Conservation (phyloP, 768 basidiomycete species). For the Tricholoma sp. region DNA sequence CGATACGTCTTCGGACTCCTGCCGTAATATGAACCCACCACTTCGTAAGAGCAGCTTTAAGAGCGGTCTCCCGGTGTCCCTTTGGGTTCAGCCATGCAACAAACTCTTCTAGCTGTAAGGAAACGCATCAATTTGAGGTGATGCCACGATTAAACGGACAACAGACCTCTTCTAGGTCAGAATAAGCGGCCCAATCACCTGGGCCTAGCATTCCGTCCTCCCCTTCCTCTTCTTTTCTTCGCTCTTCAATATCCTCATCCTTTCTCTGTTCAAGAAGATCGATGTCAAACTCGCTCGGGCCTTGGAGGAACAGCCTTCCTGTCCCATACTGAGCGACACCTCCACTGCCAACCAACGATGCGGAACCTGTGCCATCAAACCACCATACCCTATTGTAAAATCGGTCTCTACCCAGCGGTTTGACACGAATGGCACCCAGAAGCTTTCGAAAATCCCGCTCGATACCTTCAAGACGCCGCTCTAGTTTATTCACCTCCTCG, state of each 20-base stretch:
- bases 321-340: conserved; percentile 81
- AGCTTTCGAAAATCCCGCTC: conserved; percentile 94
- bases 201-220: conserved; percentile 63
- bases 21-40: conserved; percentile 82
- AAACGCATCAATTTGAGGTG: conserved; percentile 6
- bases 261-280: conserved; percentile 62
- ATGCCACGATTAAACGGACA: background rate
- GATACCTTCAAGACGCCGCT: conserved; percentile 76
- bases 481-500: conserved; percentile 82
- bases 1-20: conserved; percentile 69
- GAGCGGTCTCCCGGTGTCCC: conserved; percentile 80
- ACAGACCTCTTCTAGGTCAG: conserved; percentile 81
- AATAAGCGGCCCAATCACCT: conserved; percentile 90
- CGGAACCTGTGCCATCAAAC: conserved; percentile 94
- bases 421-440: conserved; percentile 77
- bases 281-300: conserved; percentile 77
- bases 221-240: conserved; percentile 77
- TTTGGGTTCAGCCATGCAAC: conserved; percentile 89
- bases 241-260: conserved; percentile 50
- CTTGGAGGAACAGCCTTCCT: conserved; percentile 89
- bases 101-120: conserved; percentile 69
- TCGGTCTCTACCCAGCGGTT: conserved; percentile 86
- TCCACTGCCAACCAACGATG: conserved; percentile 71
- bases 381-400: conserved; percentile 98
- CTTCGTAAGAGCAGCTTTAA: conserved; percentile 72